Evolutionary conservation across 345 rosid genomes (phyloP), one percentile per base, ranked within the genome.

Genomic region (Lenwebbia sp.): DNA sequence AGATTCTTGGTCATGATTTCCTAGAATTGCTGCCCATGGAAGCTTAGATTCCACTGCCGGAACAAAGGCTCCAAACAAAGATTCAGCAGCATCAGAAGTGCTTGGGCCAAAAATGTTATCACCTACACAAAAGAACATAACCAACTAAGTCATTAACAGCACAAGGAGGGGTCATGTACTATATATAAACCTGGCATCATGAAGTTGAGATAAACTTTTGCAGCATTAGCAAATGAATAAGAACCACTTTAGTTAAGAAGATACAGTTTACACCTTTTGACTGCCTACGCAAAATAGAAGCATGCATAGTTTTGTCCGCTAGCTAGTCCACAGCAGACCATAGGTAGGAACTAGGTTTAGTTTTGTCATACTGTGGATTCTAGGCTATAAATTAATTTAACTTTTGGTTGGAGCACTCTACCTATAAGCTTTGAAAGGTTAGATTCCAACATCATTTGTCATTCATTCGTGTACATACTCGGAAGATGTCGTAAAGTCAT

Each of bases 1-100:
- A 54, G 99, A 96, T 85, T 95, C 96, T 74, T 95, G 99, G 89
- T 96, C 99, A 90, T 96, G 99, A 23, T 96, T 96, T 87, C 99
- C 99, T 60, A 96, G 90, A 88, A 96, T 84, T 53, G 98, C 97
- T 5, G 99, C 98, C 98, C 99, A 96, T 40, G 99, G 99, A 89
- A 96, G 86, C 86, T 93, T 88, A 83, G 94, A 92, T 60, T 93
- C 94, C 88, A 92, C 90, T 50, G 94, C 96, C 3, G 98, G 97
- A 89, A 90, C 89, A 90, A 96, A 95, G 57, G 94, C 98, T 88
- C 87, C 37, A 83, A 94, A 84, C 50, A 96, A 86, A 56, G 98
- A 96, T 86, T 96, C 97, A n/a, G 99, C 98, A 84, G 99, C 99
- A 91, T 96, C 98, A 51, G 89, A 49, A 57, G 97, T 90, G 86